These are phyloP conservation scores for Coemansia sp. DNA, from an alignment of 192 early-diverging fungal genomes.

Conservation along the genomic window DNA sequence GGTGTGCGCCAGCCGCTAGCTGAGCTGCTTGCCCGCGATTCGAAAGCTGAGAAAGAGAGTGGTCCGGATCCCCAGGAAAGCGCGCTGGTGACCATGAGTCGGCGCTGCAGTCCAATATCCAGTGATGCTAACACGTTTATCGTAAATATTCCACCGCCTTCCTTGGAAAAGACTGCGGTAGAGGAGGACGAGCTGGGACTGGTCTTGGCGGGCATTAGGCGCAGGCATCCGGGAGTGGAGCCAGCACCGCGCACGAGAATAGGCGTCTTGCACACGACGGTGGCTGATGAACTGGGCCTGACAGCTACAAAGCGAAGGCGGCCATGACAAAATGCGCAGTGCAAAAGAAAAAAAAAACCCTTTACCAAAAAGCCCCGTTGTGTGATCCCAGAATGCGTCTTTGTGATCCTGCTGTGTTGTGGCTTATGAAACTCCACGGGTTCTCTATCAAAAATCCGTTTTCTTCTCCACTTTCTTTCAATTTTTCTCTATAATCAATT, in stretches of 20 bases:
- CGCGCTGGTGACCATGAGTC: not conserved
- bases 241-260: not conserved
- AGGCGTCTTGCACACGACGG: not conserved
- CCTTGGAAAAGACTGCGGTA: not conserved
- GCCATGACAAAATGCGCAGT: slow-evolving; percentile 6
- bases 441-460: not conserved
- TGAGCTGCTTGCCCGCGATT: not conserved
- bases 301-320: not conserved
- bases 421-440: not conserved
- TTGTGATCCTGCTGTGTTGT: not conserved
- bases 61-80: not conserved
- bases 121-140: not conserved
- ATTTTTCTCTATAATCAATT: not conserved
- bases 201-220: not conserved
- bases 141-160: not conserved
- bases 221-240: not conserved
- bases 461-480: slow-evolving; percentile 6
- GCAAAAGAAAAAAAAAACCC: not conserved
- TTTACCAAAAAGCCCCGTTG: too few relatives aligned
- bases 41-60: not conserved
- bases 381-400: not conserved
- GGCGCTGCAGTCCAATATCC: not conserved
- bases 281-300: slow-evolving; percentile 6
- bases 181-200: not conserved
- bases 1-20: not conserved